These are phyloP conservation scores for Aspergillus niger DNA, from an alignment of 2,329 filamentous ascomycete genomes.

Conservation along the genomic window DNA sequence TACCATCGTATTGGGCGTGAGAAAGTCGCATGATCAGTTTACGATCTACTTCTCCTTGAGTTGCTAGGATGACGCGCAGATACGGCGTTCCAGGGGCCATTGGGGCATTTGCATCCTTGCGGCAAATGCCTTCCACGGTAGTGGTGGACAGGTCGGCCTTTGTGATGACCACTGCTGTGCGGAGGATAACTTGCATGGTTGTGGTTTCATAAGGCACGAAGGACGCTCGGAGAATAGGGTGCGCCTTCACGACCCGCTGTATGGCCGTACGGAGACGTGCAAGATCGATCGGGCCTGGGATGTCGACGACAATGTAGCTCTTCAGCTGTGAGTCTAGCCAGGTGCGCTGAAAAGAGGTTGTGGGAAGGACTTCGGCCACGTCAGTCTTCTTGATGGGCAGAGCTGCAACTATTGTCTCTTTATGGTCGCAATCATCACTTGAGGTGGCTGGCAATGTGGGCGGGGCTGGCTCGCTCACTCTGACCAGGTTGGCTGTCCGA, in stretches of 20 bases:
- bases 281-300: background rate
- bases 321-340: background rate
- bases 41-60: background rate
- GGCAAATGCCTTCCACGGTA: background rate
- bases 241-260: background rate
- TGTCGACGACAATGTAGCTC: background rate
- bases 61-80: background rate
- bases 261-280: background rate
- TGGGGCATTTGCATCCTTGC: background rate
- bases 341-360: background rate
- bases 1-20: background rate
- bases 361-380: slow-evolving; percentile 19
- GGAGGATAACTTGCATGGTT: background rate
- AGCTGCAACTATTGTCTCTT: background rate
- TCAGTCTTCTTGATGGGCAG: slow-evolving; percentile 1
- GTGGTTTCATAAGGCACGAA: background rate
- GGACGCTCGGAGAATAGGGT: background rate
- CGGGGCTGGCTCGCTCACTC: background rate
- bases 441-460: background rate
- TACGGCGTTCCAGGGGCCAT: background rate
- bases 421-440: background rate
- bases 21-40: background rate
- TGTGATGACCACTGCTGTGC: background rate
- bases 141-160: background rate
- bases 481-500: background rate